A percentile compares a stretch with the other conserved stretches of the same genome.
phyloP scores from a whole-genome alignment of 306 rosid genomes.

The Cucurbita ficifolia region DNA sequence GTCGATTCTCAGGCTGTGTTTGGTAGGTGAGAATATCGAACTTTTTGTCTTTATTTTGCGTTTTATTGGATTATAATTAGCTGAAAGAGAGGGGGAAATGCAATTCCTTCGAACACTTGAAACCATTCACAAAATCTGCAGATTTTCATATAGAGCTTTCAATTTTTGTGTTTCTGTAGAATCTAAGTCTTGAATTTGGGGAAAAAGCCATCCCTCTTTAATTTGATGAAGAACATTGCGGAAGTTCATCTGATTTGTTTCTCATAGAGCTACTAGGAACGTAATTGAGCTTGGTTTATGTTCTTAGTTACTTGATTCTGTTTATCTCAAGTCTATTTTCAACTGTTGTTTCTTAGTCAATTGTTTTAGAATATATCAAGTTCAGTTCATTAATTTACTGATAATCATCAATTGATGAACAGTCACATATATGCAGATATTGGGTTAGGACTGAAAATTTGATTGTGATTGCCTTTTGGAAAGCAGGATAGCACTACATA shows the following conservation, averaged over 20 bases:
- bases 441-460: not conserved
- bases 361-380: not conserved
- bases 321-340: not conserved
- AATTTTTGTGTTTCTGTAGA: not conserved
- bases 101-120: not conserved
- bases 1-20: not conserved
- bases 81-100: not conserved
- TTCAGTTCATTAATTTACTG: not conserved
- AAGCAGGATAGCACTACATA: slow-evolving; percentile 14
- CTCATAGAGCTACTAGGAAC: not conserved
- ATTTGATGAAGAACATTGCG: not conserved
- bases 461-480: not conserved
- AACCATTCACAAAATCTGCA: not conserved
- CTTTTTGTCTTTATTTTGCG: not conserved
- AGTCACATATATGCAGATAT: not conserved
- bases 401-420: not conserved
- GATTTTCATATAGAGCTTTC: not conserved
- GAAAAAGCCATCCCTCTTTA: not conserved
- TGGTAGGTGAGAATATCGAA: not conserved
- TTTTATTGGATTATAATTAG: not conserved
- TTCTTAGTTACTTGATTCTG: not conserved
- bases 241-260: not conserved
- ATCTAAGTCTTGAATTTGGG: not conserved
- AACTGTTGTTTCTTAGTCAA: not conserved
- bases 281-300: not conserved